A percentile compares a stretch with the other conserved stretches of the same genome.
Evolutionary conservation across 2,329 filamentous ascomycete genomes (phyloP).

Genomic region (Ophiobolus disseminans): DNA sequence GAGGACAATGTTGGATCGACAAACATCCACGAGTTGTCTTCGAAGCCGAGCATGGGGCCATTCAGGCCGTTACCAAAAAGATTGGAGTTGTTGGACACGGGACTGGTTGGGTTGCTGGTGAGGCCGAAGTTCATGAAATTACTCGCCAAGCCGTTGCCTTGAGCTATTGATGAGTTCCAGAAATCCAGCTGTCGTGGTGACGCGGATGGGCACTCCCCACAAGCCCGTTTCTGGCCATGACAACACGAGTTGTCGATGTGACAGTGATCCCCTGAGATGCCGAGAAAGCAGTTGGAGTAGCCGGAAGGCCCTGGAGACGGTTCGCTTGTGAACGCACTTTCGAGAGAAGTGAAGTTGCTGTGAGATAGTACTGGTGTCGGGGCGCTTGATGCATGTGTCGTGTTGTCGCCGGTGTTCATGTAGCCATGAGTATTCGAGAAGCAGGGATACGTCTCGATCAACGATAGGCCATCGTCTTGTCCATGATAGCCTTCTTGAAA

Average conservation of each 20-base stretch:
- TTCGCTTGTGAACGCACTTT: conserved; percentile 36
- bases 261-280: conserved; percentile 43
- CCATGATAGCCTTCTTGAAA: conserved; percentile 39
- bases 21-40: conserved; percentile 38
- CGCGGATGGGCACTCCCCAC: conserved; percentile 36
- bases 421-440: conserved; percentile 35
- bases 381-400: conserved; percentile 33
- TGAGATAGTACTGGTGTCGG: conserved; percentile 41
- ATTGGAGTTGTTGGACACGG: conserved; percentile 27
- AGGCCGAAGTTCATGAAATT: conserved; percentile 37
- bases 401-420: conserved; percentile 20
- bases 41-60: conserved; percentile 27
- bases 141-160: conserved; percentile 36
- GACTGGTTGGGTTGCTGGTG: conserved; percentile 26
- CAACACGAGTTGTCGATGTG: conserved; percentile 47
- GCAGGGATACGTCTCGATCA: conserved; percentile 41
- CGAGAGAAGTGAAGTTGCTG: conserved; percentile 42
- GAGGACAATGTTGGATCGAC: conserved; percentile 31
- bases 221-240: conserved; percentile 37
- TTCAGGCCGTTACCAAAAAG: conserved; percentile 23
- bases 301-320: conserved; percentile 28
- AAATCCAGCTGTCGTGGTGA: conserved; percentile 33
- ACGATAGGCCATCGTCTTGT: conserved; percentile 28
- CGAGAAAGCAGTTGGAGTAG: conserved; percentile 36
- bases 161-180: conserved; percentile 36